These are phyloP conservation scores for Stephania japonica DNA, from an alignment of 164 flowering plant genomes.

Conservation along the genomic window DNA sequence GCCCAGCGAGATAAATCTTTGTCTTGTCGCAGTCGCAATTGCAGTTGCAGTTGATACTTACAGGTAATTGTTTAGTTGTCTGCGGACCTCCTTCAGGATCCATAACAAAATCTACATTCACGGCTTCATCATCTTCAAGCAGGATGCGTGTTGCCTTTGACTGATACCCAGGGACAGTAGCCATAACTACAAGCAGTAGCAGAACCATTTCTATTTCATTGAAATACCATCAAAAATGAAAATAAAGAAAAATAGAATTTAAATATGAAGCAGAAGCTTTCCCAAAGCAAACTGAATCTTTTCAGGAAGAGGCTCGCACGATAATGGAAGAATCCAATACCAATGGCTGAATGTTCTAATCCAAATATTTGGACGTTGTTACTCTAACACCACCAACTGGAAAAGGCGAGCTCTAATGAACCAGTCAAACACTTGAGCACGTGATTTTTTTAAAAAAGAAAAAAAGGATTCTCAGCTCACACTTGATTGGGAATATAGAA, in stretches of 20 bases:
- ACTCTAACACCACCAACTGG: background rate
- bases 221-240: background rate
- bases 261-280: background rate
- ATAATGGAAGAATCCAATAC: background rate
- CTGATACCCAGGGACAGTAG: conserved; percentile 61
- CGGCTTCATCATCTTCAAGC: conserved; percentile 47
- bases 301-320: background rate
- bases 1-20: conserved; percentile 23
- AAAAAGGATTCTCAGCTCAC: background rate
- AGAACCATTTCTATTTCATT: conserved; percentile 4
- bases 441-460: background rate
- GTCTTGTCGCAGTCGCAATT: conserved; percentile 22
- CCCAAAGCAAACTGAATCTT: background rate
- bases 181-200: conserved; percentile 42
- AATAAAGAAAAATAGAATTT: background rate
- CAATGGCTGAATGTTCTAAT: background rate
- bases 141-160: conserved; percentile 46
- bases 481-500: background rate
- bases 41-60: conserved; percentile 26
- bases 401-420: background rate
- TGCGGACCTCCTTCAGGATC: conserved; percentile 30
- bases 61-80: conserved; percentile 14
- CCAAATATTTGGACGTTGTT: background rate
- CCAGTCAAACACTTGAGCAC: background rate
- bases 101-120: conserved; percentile 63